Percentiles rank a stretch among this genome's conserved stretches.
phyloP scores from a whole-genome alignment of 495 filamentous ascomycete genomes.

The Trichocladium antarcticum region DNA sequence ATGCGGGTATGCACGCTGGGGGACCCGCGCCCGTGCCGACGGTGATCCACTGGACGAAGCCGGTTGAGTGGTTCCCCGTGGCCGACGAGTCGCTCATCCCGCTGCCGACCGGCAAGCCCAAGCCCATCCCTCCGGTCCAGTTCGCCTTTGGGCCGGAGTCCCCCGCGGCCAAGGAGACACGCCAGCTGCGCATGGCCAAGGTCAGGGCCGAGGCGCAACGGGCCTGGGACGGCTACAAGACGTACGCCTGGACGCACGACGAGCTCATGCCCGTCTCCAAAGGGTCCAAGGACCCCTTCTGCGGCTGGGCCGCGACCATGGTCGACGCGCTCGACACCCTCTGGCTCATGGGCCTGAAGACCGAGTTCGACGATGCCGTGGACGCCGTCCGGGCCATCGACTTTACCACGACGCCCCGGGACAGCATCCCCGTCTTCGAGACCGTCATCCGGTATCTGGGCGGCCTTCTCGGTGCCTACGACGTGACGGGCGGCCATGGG shows the following conservation, averaged over 20 bases:
- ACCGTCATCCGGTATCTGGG: slow-evolving; percentile 82
- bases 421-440: slow-evolving; percentile 70
- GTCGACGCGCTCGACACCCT: slow-evolving; percentile 90
- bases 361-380: slow-evolving; percentile 82
- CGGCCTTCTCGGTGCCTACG: slow-evolving; percentile 72
- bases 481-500: slow-evolving; percentile 52
- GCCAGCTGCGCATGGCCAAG: slow-evolving; percentile 51
- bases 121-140: slow-evolving; percentile 66
- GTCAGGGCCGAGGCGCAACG: slow-evolving; percentile 68
- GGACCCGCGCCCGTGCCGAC: slow-evolving; percentile 13
- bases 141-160: slow-evolving; percentile 55
- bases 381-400: slow-evolving; percentile 69
- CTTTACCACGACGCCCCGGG: slow-evolving; percentile 63
- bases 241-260: slow-evolving; percentile 73
- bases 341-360: slow-evolving; percentile 88
- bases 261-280: slow-evolving; percentile 65
- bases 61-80: slow-evolving; percentile 64
- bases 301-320: slow-evolving; percentile 87
- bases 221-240: slow-evolving; percentile 74
- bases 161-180: slow-evolving; percentile 46
- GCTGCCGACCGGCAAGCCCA: slow-evolving; percentile 60
- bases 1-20: slow-evolving; percentile 6
- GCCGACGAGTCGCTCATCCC: slow-evolving; percentile 55
- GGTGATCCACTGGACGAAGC: slow-evolving; percentile 57
- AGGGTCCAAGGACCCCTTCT: slow-evolving; percentile 62